These are phyloP conservation scores for Pseudodiploospora longispora DNA, from an alignment of 2,329 filamentous ascomycete species.

Conservation along the genomic window DNA sequence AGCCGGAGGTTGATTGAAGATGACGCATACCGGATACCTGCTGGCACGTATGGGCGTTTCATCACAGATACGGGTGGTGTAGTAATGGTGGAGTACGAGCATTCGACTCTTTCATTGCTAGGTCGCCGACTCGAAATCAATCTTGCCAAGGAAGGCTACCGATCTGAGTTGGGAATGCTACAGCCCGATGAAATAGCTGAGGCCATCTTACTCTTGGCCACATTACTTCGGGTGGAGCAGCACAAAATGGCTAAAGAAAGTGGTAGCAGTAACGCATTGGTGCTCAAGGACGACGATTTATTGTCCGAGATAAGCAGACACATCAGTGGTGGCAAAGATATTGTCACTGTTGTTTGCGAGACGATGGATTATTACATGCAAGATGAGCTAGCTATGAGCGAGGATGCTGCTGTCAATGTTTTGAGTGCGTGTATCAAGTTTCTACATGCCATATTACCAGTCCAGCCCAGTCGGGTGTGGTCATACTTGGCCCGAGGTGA, in stretches of 20 bases:
- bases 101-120: slow-evolving; percentile 73
- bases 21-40: slow-evolving; percentile 53
- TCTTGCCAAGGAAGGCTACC: slow-evolving; percentile 47
- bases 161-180: slow-evolving; percentile 44
- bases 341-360: slow-evolving; percentile 74
- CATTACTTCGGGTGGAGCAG: slow-evolving; percentile 51
- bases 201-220: slow-evolving; percentile 64
- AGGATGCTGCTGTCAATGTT: slow-evolving; percentile 58
- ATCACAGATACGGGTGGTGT: slow-evolving; percentile 70
- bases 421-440: slow-evolving; percentile 70
- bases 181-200: slow-evolving; percentile 60
- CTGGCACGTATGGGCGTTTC: slow-evolving; percentile 61
- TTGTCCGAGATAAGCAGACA: slow-evolving; percentile 49
- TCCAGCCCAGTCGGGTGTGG: slow-evolving; percentile 81
- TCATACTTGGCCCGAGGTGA: slow-evolving; percentile 77
- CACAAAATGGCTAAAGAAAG: slow-evolving; percentile 25
- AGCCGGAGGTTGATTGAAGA: slow-evolving; percentile 36
- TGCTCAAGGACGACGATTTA: slow-evolving; percentile 32
- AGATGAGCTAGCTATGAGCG: slow-evolving; percentile 46
- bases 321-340: slow-evolving; percentile 56
- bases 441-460: slow-evolving; percentile 61
- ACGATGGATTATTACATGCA: slow-evolving; percentile 69
- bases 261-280: slow-evolving; percentile 21
- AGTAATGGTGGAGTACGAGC: slow-evolving; percentile 68
- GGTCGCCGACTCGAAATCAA: slow-evolving; percentile 68